Evolutionary conservation across 768 basidiomycete genomes (phyloP), one percentile per base, ranked within the genome.

Genomic region (Leucosporidium scottii): DNA sequence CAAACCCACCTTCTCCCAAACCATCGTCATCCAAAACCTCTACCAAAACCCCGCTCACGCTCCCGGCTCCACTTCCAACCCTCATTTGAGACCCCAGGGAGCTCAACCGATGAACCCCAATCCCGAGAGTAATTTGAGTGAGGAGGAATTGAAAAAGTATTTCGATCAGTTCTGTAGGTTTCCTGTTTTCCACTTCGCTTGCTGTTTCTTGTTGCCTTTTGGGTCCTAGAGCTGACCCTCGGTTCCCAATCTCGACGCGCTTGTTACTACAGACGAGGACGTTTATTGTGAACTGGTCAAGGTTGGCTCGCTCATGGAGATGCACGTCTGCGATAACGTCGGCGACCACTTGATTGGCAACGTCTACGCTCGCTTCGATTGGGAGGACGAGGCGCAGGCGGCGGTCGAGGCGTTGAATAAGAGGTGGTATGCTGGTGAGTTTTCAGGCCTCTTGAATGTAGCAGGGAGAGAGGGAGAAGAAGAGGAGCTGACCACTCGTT

Each of bases 281-380:
- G 75, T 75, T 27, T 76, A 63, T 64, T 74, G 81, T 76, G 94
- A 98, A 78, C 80, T 99, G 48, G 82, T 89, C 50, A 96, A 97
- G 79, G 97, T 91, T 77, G 96, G 96, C 6, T 89, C 98, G 80
- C 82, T 99, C 65, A 80, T 96, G 59, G 96, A 99, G 80, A 83
- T 99, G 67, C 96, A 99, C 79, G 93, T 99, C 18, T 99, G 94
- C 76, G 94, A 99, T 80, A 99, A 99, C 76, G 93, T 99, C 44
- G 96, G 96, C n/a, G 96, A 98, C 77, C 94, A 99, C 77, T 82
- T 98, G 30, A 91, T 94, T 75, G 69, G 70, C 91, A 98, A 97
- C 74, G 94, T 99, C 3, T 99, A 99, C 77, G 94, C 93, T 6
- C 86, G 94, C 28, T 99, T 90, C 76, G 94, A 99, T 76, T 96